A percentile compares a stretch with the other conserved stretches of the same genome.
phyloP scores from a whole-genome alignment of 169 alveolate genomes.

The Eimeria brunetti region DNA sequence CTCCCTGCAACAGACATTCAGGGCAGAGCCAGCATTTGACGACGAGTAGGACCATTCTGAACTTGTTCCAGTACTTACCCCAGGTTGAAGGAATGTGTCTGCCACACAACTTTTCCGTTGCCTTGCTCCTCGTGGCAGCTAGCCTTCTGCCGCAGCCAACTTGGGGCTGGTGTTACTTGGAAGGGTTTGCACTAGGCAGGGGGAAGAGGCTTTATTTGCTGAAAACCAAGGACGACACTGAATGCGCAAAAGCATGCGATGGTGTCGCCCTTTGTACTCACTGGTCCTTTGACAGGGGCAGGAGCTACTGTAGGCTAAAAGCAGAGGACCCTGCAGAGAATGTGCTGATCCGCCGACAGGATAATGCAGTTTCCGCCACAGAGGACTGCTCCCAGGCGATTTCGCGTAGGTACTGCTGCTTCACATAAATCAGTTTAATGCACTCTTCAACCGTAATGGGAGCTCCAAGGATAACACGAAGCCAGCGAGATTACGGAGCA shows the following conservation, averaged over 20 bases:
- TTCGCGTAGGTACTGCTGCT: conserved; percentile 20
- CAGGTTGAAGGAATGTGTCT: not conserved
- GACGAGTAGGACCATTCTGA: no score
- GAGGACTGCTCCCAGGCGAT: conserved; percentile 22
- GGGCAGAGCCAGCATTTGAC: not conserved
- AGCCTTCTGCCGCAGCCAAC: not conserved
- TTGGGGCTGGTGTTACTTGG: conserved; percentile 36
- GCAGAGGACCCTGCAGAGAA: not conserved
- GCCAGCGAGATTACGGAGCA: not conserved
- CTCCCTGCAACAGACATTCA: not conserved
- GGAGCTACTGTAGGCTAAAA: conserved; percentile 3
- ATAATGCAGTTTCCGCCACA: conserved; percentile 18
- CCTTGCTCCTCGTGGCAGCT: not conserved
- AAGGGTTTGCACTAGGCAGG: conserved; percentile 51
- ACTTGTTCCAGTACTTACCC: not conserved
- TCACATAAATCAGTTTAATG: conserved; percentile 18
- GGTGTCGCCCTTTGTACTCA: conserved; percentile 20
- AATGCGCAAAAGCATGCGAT: conserved; percentile 32
- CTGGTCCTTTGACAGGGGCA: conserved; percentile 63
- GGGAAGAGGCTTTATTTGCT: conserved; percentile 36
- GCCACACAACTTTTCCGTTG: not conserved
- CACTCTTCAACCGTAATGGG: not conserved
- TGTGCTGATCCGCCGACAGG: conserved; percentile 64
- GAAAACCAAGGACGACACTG: not conserved
- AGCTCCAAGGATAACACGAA: not conserved